Percentiles rank a stretch among this genome's conserved stretches.
Evolutionary conservation across 2,329 filamentous ascomycete genomes (phyloP).

Genomic region (Graphiopsis chlorocephala): DNA sequence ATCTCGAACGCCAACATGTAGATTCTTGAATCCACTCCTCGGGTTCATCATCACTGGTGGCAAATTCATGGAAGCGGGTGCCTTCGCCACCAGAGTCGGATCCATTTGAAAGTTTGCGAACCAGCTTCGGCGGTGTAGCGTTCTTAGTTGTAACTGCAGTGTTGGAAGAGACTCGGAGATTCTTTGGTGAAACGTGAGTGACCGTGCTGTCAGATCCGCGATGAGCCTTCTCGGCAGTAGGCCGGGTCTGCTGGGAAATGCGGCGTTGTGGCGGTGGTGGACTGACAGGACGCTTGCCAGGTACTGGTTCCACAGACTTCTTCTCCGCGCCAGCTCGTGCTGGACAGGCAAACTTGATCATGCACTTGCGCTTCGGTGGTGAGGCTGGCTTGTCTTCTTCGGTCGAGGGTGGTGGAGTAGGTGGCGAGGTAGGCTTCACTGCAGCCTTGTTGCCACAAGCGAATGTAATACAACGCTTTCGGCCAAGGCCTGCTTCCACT

Average conservation of each 20-base stretch:
- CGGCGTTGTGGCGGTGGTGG: slow-evolving; percentile 39
- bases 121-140: slow-evolving; percentile 33
- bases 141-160: slow-evolving; percentile 27
- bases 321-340: slow-evolving; percentile 46
- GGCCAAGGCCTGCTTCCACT: slow-evolving; percentile 63
- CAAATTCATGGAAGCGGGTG: slow-evolving; percentile 84
- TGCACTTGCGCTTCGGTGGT: slow-evolving; percentile 55
- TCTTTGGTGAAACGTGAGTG: slow-evolving; percentile 45
- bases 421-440: slow-evolving; percentile 35
- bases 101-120: slow-evolving; percentile 26
- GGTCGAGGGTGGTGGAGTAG: slow-evolving; percentile 5
- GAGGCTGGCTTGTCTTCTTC: slow-evolving; percentile 27
- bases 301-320: slow-evolving; percentile 29
- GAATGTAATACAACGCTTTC: slow-evolving; percentile 90
- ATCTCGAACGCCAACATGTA: slow-evolving; percentile 61
- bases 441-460: slow-evolving; percentile 74
- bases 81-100: slow-evolving; percentile 51
- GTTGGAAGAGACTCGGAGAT: not conserved
- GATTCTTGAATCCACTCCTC: slow-evolving; percentile 88
- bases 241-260: slow-evolving; percentile 10
- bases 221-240: slow-evolving; percentile 32
- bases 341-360: slow-evolving; percentile 74
- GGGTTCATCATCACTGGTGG: slow-evolving; percentile 73
- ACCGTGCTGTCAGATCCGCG: slow-evolving; percentile 52
- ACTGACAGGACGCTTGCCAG: slow-evolving; percentile 36